Evolutionary conservation across 345 rosid genomes (phyloP), one percentile per base, ranked within the genome.

Genomic region (Noccaea bulbosa): DNA sequence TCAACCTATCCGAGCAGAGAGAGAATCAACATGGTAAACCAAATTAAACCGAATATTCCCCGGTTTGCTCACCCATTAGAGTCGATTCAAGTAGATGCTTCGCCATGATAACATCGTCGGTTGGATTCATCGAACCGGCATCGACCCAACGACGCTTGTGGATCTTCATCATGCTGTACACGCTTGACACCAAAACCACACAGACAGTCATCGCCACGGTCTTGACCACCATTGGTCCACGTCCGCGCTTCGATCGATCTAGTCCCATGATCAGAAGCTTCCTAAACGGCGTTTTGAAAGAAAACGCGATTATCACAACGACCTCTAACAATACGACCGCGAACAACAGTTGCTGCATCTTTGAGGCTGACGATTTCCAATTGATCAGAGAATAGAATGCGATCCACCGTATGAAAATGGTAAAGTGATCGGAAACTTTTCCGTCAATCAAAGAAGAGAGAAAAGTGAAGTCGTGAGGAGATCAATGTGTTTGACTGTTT

Each of bases 61-160:
- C 30, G 30, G 30, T n/a, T 46, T 47, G 62, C 27, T 54, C 81
- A 90, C 96, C 96, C 86, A 90, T 81, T 48, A 89, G 86, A 86
- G 97, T 85, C 56, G 87, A 79, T 73, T 90, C 92, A 11, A 88
- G 92, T 58, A 86, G 80, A 73, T 83, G 84, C 12, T 46, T 78
- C 7, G 87, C 81, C 87, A 88, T 79, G 52, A 90, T 82, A 27
- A 84, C 87, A 82, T 88, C 87, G 50, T 91, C 97, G 27, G 92
- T 88, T 6, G 97, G 89, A 77, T 77, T 84, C 69, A 67, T n/a
- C 22, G 68, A 60, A 11, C 83, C 86, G 0, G 79, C 92, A 53
- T 73, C 88, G 73, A 74, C 55, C 65, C 82, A 60, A 5, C 84
- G 88, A 5, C 84, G 88, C 32, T 79, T 78, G 77, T 78, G 83